A percentile compares a stretch with the other conserved stretches of the same genome.
Evolutionary conservation across 75 land plant species (phyloP).

Genomic region (Pseudotsuga menziesii): DNA sequence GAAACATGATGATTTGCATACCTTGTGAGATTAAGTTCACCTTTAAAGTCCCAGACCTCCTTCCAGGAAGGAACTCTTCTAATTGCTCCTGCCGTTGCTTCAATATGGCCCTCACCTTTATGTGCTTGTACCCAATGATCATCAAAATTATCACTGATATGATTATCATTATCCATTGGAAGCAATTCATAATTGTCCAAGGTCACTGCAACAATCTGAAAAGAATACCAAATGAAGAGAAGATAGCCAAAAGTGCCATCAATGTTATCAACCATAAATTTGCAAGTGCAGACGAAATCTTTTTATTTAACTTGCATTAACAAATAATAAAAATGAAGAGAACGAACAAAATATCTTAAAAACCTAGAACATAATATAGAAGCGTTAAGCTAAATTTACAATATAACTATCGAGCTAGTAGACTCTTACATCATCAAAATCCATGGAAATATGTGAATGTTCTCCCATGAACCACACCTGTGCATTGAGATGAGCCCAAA

Average conservation of each 20-base stretch:
- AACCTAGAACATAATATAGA: not conserved
- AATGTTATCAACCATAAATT: too few species aligned
- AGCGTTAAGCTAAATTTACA: not conserved
- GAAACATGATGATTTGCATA: slow-evolving; percentile 17
- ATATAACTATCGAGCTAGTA: not conserved
- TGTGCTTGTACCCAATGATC: slow-evolving; percentile 62
- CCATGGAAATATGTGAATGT: slow-evolving; percentile 76
- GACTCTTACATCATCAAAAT: slow-evolving; percentile 79
- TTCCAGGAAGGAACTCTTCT: slow-evolving; percentile 60
- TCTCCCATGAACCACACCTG: slow-evolving; percentile 97
- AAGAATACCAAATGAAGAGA: not conserved
- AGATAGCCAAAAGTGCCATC: too few species aligned
- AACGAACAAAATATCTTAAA: not conserved
- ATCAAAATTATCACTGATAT: slow-evolving; percentile 5
- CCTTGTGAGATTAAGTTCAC: slow-evolving; percentile 54
- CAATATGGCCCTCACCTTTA: slow-evolving; percentile 55
- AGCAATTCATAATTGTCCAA: slow-evolving; percentile 70
- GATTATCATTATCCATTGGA: slow-evolving; percentile 16
- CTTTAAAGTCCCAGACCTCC: slow-evolving; percentile 38
- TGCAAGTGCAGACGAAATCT: too few species aligned
- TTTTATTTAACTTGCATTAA: too few species aligned
- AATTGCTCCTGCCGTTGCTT: slow-evolving; percentile 38
- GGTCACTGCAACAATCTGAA: slow-evolving; percentile 75
- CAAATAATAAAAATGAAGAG: too few species aligned
- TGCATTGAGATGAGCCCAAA: slow-evolving; percentile 8